Evolutionary conservation across 2,329 filamentous ascomycete genomes (phyloP).

Genomic region (Dothiorella sarmentorum): DNA sequence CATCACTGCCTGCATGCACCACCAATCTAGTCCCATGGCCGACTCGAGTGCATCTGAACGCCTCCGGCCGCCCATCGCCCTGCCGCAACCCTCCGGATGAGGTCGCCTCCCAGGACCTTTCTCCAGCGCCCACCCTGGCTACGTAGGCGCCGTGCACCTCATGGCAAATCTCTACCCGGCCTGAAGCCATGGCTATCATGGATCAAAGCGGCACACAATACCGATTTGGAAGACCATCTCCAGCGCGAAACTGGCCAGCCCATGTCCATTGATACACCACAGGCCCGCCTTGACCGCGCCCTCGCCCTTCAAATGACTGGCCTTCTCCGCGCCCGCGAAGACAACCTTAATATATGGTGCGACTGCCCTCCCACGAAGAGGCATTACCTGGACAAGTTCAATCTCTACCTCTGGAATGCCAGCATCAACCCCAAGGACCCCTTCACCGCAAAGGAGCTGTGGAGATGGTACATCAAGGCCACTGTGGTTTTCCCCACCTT

Average conservation of each 20-base stretch:
- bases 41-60: not conserved
- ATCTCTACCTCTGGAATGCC: slow-evolving; percentile 22
- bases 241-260: not conserved
- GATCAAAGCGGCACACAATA: not conserved
- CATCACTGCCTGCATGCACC: not conserved
- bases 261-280: too few species aligned
- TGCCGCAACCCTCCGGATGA: not conserved
- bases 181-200: not conserved
- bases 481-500: slow-evolving; percentile 24
- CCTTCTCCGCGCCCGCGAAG: not conserved
- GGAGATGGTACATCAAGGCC: slow-evolving; percentile 31
- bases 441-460: slow-evolving; percentile 24
- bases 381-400: slow-evolving; percentile 19
- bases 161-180: not conserved
- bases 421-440: slow-evolving; percentile 5
- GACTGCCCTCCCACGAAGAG: not conserved
- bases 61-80: not conserved
- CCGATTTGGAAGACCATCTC: not conserved
- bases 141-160: not conserved
- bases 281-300: not conserved
- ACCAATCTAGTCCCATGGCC: not conserved
- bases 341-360: not conserved
- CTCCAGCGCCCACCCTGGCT: not conserved
- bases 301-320: not conserved
- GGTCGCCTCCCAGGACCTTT: not conserved